Base-by-base conservation (phyloP, 1,139 yeast genomes). In the Eremothecium sinecaudum region DNA sequence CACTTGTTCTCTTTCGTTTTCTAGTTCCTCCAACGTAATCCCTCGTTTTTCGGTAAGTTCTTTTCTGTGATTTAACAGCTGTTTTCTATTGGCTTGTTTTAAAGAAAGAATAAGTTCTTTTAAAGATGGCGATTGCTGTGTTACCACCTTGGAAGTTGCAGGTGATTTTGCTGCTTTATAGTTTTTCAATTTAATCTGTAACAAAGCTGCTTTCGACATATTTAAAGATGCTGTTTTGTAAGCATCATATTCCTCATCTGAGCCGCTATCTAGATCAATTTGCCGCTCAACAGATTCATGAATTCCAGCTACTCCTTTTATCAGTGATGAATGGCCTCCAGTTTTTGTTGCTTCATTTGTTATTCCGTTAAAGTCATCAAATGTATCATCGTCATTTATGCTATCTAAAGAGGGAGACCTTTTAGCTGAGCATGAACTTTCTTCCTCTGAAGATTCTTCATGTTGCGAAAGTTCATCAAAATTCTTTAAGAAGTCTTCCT, bases 131-230 rank as follows among this genome's bases (percentile, higher is more conserved):
- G 56, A 46, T n/a, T n/a, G n/a, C 11, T 49, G 30, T 13, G 39
- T 39, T 6, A 38, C 43, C 17, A 39, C 41, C 4, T 38, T 19
- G 21, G 45, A 22, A 5, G 24, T 9, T 5, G 12, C 16, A 11
- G 18, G 38, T 3, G 36, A 33, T 22, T 40, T 36, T 33, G 47
- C 39, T 17, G 34, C 50, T 41, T 53, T 59, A 10, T 64, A 59
- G 30, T 56, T 46, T 21, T 52, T 56, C 6, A 64, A 56, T 41
- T 54, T 59, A 14, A 64, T 48, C 15, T 53, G 59, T 13, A 64
- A 40, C 18, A 61, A 35, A 1, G 59, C 52, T 0, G 64, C 58
- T 38, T 62, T 64, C 6, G 64, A 47, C 5, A 35, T 35, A 12
- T 36, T 35, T 3, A 53, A 46, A 3, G 39, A 27, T 3, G 38